Evolutionary conservation across 179 eudicot species (phyloP), one percentile per base, ranked within the genome.

Genomic region (Camellia oleifera): DNA sequence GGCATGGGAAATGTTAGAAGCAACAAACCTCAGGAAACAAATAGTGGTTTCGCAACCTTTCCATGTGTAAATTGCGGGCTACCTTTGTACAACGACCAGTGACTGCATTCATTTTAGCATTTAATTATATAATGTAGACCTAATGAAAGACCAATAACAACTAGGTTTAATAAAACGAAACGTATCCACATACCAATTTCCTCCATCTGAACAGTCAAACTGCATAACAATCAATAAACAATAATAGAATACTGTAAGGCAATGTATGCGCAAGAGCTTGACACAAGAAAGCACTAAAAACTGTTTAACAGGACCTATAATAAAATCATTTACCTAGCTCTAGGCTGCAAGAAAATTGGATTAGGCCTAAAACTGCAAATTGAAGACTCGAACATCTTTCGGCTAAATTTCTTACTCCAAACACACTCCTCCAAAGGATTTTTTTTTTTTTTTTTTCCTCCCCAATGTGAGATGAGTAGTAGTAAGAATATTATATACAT

Each of bases 21-120:
- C 45, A 32, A 84, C 74, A 18, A 77, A 88, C 91, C 91, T 88
- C 91, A 11, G 91, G 91, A 75, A 88, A 88, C 83, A 88, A 78
- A 61, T 82, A 88, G 75, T 88, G 84, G 32, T 70, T 79, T 62
- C 73, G 83, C 81, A 88, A 73, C 79, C 73, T 88, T 78, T 86
- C 91, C 82, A 88, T 53, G 77, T 86, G 81, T 7, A 64, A 74
- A 79, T 88, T 88, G 12, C 89, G 87, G 44, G 80, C 72, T 3
- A 88, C 89, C 54, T 77, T 86, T 18, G 91, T 88, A 11, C 80
- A 75, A 72, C 67, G 81, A 46, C 53, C 66, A 63, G 74, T 77
- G 44, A 54, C 86, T 85, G 81, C 84, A 73, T 63, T 32, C 9
- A 65, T 64, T 67, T 66, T 72, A 13, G 68, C 65, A 42, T 63